Evolutionary conservation across 768 basidiomycete species (phyloP).

Genomic region (Gyrodon lividus): DNA sequence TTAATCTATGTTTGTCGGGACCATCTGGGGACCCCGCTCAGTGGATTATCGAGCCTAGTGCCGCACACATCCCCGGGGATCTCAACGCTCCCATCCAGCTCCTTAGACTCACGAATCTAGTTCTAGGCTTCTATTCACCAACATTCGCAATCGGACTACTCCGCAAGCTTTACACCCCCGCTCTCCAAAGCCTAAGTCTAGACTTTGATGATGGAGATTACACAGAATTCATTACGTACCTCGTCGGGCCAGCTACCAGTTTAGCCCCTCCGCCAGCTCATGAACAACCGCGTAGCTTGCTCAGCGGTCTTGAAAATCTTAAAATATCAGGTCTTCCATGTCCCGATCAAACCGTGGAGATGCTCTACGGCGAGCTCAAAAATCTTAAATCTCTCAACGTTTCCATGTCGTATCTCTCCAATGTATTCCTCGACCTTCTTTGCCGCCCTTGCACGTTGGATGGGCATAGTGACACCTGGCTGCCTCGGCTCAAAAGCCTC

Average conservation of each 20-base stretch:
- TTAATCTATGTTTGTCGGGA: constrained; percentile 58
- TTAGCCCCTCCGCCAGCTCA: constrained; percentile 35
- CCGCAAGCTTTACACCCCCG: constrained; percentile 33
- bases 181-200: constrained; percentile 41
- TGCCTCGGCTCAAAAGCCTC: constrained; percentile 53
- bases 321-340: constrained; percentile 54
- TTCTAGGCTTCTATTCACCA: constrained; percentile 52
- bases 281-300: constrained; percentile 33
- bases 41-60: constrained; percentile 30
- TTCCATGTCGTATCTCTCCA: constrained; percentile 33
- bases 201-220: constrained; percentile 59
- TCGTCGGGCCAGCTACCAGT: constrained; percentile 29
- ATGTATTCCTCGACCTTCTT: constrained; percentile 27
- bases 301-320: constrained; percentile 49
- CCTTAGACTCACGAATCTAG: constrained; percentile 30
- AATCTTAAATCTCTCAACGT: constrained; percentile 48
- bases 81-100: constrained; percentile 32
- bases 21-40: constrained; percentile 43
- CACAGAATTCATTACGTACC: constrained; percentile 43
- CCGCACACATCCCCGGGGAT: constrained; percentile 19
- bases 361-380: constrained; percentile 47
- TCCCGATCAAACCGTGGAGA: constrained; percentile 28
- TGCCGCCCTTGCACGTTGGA: not conserved
- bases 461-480: constrained; percentile 25
- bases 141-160: constrained; percentile 37